Base-by-base conservation (phyloP, 331 rosid species). In the Pyrus hybrid region DNA sequence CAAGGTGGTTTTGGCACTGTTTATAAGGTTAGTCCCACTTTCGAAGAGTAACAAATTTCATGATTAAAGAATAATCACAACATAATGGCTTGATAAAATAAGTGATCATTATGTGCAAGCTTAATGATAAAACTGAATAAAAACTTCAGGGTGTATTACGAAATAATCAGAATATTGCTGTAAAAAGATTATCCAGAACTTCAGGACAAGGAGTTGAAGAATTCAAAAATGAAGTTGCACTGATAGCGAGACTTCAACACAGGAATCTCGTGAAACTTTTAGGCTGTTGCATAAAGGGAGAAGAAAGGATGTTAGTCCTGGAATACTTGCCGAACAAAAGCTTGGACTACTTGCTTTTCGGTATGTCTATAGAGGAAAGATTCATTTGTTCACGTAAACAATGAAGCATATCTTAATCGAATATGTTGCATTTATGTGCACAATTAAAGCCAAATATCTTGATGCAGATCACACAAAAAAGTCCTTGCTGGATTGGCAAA, bases 1-100 rank as follows among this genome's bases (percentile, higher is more conserved):
- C 78, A 79, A 43, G 78, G 83, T 57, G 79, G 79, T 23, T 80
- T 80, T 32, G 75, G 79, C 23, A 29, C 75, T 60, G 76, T 80
- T 47, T 74, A 80, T 37, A 80, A 74, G 79, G 83, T 68, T 5
- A 68, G 13, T 1, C n/a, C 18, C 7, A 2, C 12, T 33, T 13
- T 45, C 20, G 11, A 18, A 26, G 5, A 16, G 18, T 30, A 2
- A 0, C 43, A 61, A 20, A 51, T 25, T 51, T 29, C 41, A 5
- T 45, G 0, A 69, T 49, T 2, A 32, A 69, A 2, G 43, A 8
- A 35, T 8, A 35, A 35, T 35, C 43, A 8, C 43, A 35, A 35
- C 43, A 35, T 35, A 35, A 35, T 35, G 4, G 12, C 43, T 35
- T 35, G 43, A 35, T 0, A 35, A 35, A 35, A 35, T 35, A 35